Evolutionary conservation across 1,284 basidiomycete genomes (phyloP), one percentile per base, ranked within the genome.

Genomic region (Rhodotorula sp.): DNA sequence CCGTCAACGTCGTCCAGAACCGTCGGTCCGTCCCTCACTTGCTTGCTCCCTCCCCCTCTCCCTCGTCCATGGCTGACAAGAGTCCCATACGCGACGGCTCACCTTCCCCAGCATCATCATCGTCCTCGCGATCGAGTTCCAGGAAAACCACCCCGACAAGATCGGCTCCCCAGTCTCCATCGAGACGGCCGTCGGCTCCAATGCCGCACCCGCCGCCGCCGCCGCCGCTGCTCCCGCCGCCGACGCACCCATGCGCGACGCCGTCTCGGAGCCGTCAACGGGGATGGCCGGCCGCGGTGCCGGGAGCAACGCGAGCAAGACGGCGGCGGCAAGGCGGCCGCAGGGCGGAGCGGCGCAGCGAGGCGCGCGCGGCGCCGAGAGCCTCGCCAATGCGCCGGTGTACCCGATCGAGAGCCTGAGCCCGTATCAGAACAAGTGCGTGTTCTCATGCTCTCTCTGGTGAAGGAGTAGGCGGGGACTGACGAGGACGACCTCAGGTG

Each of bases 381-480:
- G 53, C 60, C 63, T 61, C 48, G 9, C 41, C 29, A 61, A 62
- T 19, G 77, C 76, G 77, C 88, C 85, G 76, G 86, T 89, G 70
- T 91, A 88, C 82, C 95, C 95, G 7, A 99, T 99, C 78, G 95
- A 97, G 80, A 91, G 90, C 10, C 87, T 99, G 61, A 96, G 91
- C 78, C 97, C 96, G 13, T 99, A 98, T 81, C 93, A 97, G 82
- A 98, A 97, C 84, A 95, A 94, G 83, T 86, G 80, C 78, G 82
- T 74, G 25, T 10, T 4, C 27, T 15, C 25, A 21, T 13, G 21
- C 27, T 54, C 19, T 21, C 4, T 36, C 25, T 50, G 46, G 3
- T 5, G 25, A 4, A 3, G n/a, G 13, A 41, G n/a, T 2, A 22
- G 15, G 39, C n/a, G 7, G 37, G 44, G 51, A 63, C 66, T 74